Conservation (phyloP, 208 protist species). For the Trypanosoma lewisi region DNA sequence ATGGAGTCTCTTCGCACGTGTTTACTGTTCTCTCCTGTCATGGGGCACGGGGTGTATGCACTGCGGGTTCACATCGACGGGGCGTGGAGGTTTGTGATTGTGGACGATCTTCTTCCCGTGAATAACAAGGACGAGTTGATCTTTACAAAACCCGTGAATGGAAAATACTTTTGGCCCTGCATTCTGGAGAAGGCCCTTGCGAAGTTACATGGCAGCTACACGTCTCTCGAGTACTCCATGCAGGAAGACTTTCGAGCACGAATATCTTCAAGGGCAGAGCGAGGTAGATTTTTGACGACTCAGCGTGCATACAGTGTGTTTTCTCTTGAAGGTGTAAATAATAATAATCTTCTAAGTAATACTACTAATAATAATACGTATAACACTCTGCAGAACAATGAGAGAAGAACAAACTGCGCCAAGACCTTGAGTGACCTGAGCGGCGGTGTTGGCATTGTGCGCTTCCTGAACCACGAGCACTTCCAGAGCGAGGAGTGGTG, state of each 20-base stretch:
- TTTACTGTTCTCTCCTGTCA: slow-evolving; percentile 1
- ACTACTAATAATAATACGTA: too few relatives aligned
- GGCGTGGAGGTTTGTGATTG: slow-evolving; percentile 79
- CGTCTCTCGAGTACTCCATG: slow-evolving; percentile 44
- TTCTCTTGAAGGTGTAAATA: background rate
- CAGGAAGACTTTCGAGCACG: slow-evolving; percentile 23
- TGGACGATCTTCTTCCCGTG: slow-evolving; percentile 87
- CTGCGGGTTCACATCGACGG: slow-evolving; percentile 76
- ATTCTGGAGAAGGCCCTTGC: slow-evolving; percentile 86
- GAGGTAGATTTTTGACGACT: background rate
- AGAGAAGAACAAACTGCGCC: slow-evolving; percentile 26
- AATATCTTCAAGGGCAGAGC: background rate
- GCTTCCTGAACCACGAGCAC: slow-evolving; percentile 36
- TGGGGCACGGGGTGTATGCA: slow-evolving; percentile 45
- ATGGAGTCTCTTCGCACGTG: slow-evolving; percentile 23
- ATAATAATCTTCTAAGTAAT: background rate
- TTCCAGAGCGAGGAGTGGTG: slow-evolving; percentile 58
- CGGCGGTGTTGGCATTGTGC: slow-evolving; percentile 54
- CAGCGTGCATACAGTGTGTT: background rate
- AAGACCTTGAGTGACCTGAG: slow-evolving; percentile 55
- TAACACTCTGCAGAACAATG: too few relatives aligned
- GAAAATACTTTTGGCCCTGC: slow-evolving; percentile 68
- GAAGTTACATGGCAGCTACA: slow-evolving; percentile 82
- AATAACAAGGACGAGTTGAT: slow-evolving; percentile 54
- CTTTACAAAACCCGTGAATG: slow-evolving; percentile 56